Evolutionary conservation across 192 early-diverging fungal genomes (phyloP).

Genomic region (Phycomyces nitens): DNA sequence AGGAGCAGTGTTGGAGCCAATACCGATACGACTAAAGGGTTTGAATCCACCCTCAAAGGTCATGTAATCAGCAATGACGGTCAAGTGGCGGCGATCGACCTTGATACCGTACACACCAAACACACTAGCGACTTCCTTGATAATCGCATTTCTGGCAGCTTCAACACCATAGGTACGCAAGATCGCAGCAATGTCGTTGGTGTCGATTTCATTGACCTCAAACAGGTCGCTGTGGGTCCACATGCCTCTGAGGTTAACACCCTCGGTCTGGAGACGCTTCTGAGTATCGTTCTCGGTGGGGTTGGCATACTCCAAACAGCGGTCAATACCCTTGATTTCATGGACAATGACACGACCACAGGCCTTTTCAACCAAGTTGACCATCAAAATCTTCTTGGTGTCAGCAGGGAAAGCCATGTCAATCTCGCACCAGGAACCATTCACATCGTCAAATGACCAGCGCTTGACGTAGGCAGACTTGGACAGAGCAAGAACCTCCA

Average conservation of each 20-base stretch:
- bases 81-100: constrained; percentile 93
- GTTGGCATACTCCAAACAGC: constrained; percentile 78
- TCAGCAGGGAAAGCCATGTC: constrained; percentile 81
- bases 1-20: constrained; percentile 87
- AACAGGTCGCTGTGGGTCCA: constrained; percentile 78
- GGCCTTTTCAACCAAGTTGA: constrained; percentile 78
- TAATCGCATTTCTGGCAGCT: constrained; percentile 88
- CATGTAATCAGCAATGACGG: constrained; percentile 98
- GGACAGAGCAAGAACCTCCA: constrained; percentile 55
- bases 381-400: constrained; percentile 94
- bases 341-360: constrained; percentile 72
- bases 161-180: constrained; percentile 95
- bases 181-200: constrained; percentile 96
- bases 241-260: constrained; percentile 87
- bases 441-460: constrained; percentile 64
- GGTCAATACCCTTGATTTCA: constrained; percentile 80
- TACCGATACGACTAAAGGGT: constrained; percentile 94
- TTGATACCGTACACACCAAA: constrained; percentile 93
- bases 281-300: constrained; percentile 74
- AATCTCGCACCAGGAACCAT: constrained; percentile 77
- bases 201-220: constrained; percentile 84
- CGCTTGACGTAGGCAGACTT: constrained; percentile 61
- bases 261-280: constrained; percentile 78
- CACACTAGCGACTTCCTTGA: constrained; percentile 87
- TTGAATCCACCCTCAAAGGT: constrained; percentile 99